A percentile compares a stretch with the other conserved stretches of the same genome.
Evolutionary conservation across 805 yeast species (phyloP).

Genomic region (Candida adriatica): DNA sequence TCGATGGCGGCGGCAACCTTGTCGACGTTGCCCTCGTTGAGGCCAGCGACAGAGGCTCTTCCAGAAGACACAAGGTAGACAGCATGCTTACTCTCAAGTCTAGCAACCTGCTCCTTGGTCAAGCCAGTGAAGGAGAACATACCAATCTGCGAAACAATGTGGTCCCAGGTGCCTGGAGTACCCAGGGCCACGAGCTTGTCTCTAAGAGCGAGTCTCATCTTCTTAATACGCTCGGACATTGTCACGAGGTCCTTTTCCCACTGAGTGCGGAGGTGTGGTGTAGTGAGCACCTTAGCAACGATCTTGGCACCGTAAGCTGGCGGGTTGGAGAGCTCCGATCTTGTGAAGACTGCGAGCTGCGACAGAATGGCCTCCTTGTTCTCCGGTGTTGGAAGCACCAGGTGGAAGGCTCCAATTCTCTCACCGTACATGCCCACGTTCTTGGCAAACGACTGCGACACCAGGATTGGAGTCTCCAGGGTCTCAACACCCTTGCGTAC

Average conservation of each 20-base stretch:
- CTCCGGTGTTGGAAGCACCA: conserved; percentile 43
- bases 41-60: conserved; percentile 90
- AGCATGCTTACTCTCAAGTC: conserved; percentile 71
- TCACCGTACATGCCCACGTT: conserved; percentile 97
- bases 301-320: conserved; percentile 95
- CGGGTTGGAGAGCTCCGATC: conserved; percentile 88
- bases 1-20: conserved; percentile 78
- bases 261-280: conserved; percentile 59
- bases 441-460: conserved; percentile 95
- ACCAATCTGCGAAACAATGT: conserved; percentile 85
- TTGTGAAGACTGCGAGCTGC: conserved; percentile 67
- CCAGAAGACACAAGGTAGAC: conserved; percentile 80
- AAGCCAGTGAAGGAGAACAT: conserved; percentile 96
- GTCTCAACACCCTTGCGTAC: conserved; percentile 48
- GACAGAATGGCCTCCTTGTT: conserved; percentile 56
- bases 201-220: conserved; percentile 70
- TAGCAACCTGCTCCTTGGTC: conserved; percentile 63
- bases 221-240: conserved; percentile 78
- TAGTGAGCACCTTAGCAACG: conserved; percentile 66
- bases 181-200: conserved; percentile 49
- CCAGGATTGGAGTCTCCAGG: conserved; percentile 50
- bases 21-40: conserved; percentile 71
- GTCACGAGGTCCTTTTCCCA: conserved; percentile 82
- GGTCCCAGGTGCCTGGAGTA: conserved; percentile 93
- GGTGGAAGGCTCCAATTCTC: conserved; percentile 89